Evolutionary conservation across 352 stramenopile species (phyloP).

Genomic region (Elongisporangium anandrum): DNA sequence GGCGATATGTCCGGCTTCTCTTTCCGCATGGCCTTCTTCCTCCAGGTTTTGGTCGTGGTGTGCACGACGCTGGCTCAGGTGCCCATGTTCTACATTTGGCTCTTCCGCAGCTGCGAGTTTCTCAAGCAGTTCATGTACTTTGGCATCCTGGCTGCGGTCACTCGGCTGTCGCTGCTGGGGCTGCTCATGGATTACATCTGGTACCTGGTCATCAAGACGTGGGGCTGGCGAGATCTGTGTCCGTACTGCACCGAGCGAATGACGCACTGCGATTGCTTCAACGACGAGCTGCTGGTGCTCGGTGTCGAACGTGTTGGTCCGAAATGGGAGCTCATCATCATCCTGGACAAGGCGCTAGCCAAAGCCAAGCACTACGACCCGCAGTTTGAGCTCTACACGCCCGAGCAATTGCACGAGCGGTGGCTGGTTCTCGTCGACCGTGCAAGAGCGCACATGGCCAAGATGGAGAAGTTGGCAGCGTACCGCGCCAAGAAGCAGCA

Average conservation of each 20-base stretch:
- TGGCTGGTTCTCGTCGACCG: slow-evolving; percentile 52
- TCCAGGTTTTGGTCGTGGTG: slow-evolving; percentile 48
- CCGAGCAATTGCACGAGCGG: slow-evolving; percentile 50
- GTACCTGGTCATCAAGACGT: slow-evolving; percentile 54
- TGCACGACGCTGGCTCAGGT: slow-evolving; percentile 43
- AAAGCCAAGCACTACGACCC: slow-evolving; percentile 35
- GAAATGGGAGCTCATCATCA: slow-evolving; percentile 63
- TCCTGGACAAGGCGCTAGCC: slow-evolving; percentile 45
- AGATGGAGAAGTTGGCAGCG: slow-evolving; percentile 46
- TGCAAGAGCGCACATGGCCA: slow-evolving; percentile 49
- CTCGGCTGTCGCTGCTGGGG: slow-evolving; percentile 50
- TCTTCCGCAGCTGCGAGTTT: slow-evolving; percentile 54
- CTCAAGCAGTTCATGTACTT: slow-evolving; percentile 69
- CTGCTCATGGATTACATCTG: slow-evolving; percentile 43
- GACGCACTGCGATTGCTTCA: slow-evolving; percentile 63
- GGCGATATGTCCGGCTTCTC: slow-evolving; percentile 42
- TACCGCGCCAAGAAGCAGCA: slow-evolving; percentile 48
- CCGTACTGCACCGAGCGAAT: slow-evolving; percentile 63
- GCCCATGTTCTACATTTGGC: slow-evolving; percentile 68
- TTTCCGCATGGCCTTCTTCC: slow-evolving; percentile 50
- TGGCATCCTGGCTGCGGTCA: slow-evolving; percentile 44
- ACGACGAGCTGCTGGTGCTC: slow-evolving; percentile 59
- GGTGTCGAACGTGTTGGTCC: slow-evolving; percentile 49
- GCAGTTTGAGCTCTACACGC: slow-evolving; percentile 52
- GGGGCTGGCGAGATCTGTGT: slow-evolving; percentile 57